A percentile compares a stretch with the other conserved stretches of the same genome.
Evolutionary conservation across 805 yeast species (phyloP).

Genomic region (Starmerella vaccinii): DNA sequence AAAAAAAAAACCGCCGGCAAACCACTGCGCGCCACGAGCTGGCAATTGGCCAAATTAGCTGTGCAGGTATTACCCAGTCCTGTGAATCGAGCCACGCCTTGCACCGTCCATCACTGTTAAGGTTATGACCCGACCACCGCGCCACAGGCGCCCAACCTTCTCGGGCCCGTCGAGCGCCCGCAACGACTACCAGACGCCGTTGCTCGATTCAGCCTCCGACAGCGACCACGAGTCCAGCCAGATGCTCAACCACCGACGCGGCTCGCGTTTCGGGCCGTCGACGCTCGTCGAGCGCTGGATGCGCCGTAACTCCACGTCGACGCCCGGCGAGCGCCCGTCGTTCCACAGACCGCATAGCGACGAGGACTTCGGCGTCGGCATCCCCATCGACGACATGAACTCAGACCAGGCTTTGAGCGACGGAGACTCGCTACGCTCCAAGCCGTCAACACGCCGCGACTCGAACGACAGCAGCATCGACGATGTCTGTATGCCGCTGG

Average conservation of each 20-base stretch:
- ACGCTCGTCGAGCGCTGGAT: conserved; percentile 26
- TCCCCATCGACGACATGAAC: conserved; percentile 19
- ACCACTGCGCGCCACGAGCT: not conserved
- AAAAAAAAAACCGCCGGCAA: too few species aligned
- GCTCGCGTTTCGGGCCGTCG: conserved; percentile 11
- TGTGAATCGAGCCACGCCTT: not conserved
- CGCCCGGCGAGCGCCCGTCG: conserved; percentile 11
- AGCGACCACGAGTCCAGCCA: conserved; percentile 9
- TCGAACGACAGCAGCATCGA: conserved; percentile 61
- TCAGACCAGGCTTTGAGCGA: not conserved
- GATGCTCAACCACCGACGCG: conserved; percentile 13
- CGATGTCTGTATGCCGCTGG: conserved; percentile 87
- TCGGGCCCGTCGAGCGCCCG: conserved; percentile 6
- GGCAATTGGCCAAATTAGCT: not conserved
- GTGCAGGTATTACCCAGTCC: not conserved
- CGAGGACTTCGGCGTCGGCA: conserved; percentile 22
- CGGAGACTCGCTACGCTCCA: conserved; percentile 34
- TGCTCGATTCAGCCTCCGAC: not conserved
- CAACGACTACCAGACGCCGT: conserved; percentile 2
- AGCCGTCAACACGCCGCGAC: conserved; percentile 52
- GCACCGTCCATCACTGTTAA: not conserved
- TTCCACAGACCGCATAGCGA: conserved; percentile 8
- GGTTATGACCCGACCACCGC: conserved; percentile 16
- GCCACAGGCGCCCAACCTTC: conserved; percentile 22
- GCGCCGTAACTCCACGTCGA: conserved; percentile 18